Base-by-base conservation (phyloP, 2,329 filamentous ascomycete genomes). In the Fusarium clavum region DNA sequence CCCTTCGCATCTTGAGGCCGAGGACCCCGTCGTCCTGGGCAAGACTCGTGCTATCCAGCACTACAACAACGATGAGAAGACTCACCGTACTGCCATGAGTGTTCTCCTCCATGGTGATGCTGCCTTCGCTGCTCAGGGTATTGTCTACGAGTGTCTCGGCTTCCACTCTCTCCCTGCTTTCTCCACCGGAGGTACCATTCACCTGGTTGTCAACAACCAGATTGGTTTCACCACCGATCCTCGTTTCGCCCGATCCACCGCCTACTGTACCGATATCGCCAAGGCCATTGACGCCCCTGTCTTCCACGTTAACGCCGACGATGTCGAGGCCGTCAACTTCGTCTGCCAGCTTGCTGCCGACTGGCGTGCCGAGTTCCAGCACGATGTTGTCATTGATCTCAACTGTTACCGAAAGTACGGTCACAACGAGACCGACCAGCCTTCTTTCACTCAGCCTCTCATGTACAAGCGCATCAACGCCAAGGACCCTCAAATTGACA, bases 151-250 rank as follows among this genome's bases (percentile, higher is more conserved):
- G 83, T 98, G 94, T 77, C 92, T 99, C 82, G 96, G 96, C 70
- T 98, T 99, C 90, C 92, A 97, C 84, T 92, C 94, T 55, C 90
- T 99, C 40, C 96, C 96, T 30, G 93, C 92, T 74, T 99, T 98
- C 85, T 97, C 97, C 51, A 98, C 96, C 57, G 96, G 96, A 76
- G 96, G 96, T 79, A 99, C 96, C 62, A 93, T 99, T 76, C 96
- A 99, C 83, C 87, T 99, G 72, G 91, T 99, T 64, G 95, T 98
- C 75, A 99, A 99, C 90, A 99, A 99, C 88, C 96, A 99, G 87
- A 99, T 99, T 81, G 96, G 96, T 82, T 99, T 99, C 87, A 99
- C 96, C 57, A 99, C 96, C 24, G 96, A 99, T 79, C 96, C 96
- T 73, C 94, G 96, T 78, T 99, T 97, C 82, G 92, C 96, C 75